phyloP scores from a whole-genome alignment of 1,139 yeast genomes.

The Citeromyces hawaiiensis region DNA sequence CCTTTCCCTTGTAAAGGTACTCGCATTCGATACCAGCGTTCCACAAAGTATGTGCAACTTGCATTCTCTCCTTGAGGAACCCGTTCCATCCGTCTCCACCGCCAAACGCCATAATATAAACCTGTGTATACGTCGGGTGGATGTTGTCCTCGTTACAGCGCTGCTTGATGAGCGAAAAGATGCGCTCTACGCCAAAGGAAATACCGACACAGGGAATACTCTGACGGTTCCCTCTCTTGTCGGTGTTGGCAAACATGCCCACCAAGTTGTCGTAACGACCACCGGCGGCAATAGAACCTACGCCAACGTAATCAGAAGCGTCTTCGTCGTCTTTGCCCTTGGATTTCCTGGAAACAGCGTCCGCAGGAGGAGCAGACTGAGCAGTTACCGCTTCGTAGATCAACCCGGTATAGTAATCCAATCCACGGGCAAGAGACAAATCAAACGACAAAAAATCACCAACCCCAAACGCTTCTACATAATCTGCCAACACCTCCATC shows the following conservation, averaged over 20 bases:
- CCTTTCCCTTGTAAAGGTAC: constrained; percentile 82
- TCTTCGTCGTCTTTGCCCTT: constrained; percentile 29
- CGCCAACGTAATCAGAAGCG: constrained; percentile 93
- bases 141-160: constrained; percentile 57
- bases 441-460: constrained; percentile 63
- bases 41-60: constrained; percentile 74
- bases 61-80: constrained; percentile 82
- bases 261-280: constrained; percentile 95
- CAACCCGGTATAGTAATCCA: constrained; percentile 93
- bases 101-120: constrained; percentile 93
- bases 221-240: constrained; percentile 46
- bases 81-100: constrained; percentile 97
- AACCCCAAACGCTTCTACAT: constrained; percentile 70
- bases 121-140: constrained; percentile 82
- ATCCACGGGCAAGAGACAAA: constrained; percentile 89
- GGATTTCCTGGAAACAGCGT: constrained; percentile 53
- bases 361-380: constrained; percentile 87
- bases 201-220: constrained; percentile 96
- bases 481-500: constrained; percentile 60
- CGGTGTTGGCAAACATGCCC: constrained; percentile 79
- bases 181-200: constrained; percentile 92
- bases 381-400: constrained; percentile 93
- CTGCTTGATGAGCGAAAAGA: constrained; percentile 79
- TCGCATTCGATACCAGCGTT: constrained; percentile 80
- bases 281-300: constrained; percentile 97